phyloP scores from a whole-genome alignment of 768 basidiomycete genomes.

The Nevesoporus exiguus region DNA sequence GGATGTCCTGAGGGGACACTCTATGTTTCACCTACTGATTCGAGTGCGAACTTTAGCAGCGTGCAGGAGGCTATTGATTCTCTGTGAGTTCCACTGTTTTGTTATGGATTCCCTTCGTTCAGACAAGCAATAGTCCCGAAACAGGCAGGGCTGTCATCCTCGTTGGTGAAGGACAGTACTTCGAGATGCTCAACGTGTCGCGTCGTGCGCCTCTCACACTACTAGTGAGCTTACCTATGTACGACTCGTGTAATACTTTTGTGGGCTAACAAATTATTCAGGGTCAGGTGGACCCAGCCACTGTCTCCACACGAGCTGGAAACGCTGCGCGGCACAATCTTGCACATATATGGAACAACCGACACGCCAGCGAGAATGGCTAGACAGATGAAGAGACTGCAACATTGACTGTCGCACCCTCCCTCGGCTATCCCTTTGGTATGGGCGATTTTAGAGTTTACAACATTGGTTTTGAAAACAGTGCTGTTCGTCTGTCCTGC shows the following conservation, averaged over 20 bases:
- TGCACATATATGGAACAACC: conserved; percentile 52
- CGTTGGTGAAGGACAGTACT: conserved; percentile 56
- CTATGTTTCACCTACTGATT: conserved; percentile 52
- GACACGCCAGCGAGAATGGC: conserved; percentile 36
- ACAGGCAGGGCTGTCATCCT: conserved; percentile 45
- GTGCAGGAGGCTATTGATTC: conserved; percentile 57
- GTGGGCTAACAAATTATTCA: conserved; percentile 10
- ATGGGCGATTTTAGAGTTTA: conserved; percentile 59
- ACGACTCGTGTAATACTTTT: neutral
- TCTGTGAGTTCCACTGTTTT: conserved; percentile 39
- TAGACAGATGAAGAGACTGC: conserved; percentile 58
- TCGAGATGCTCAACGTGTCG: conserved; percentile 57
- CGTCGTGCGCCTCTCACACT: conserved; percentile 52
- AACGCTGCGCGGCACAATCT: conserved; percentile 45
- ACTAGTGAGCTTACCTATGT: conserved; percentile 39
- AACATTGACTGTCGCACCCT: conserved; percentile 55
- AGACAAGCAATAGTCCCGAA: conserved; percentile 36
- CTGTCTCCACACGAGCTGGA: conserved; percentile 38
- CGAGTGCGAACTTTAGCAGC: conserved; percentile 41
- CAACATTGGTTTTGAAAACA: conserved; percentile 65
- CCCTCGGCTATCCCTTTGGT: conserved; percentile 46
- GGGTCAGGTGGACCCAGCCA: conserved; percentile 49
- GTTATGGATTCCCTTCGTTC: neutral
- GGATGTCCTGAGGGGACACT: conserved; percentile 60
- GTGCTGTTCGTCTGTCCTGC: conserved; percentile 43